Percentiles rank a stretch among this genome's conserved stretches.
Evolutionary conservation across 768 basidiomycete species (phyloP).

Genomic region (Cystobasidium tubakii): DNA sequence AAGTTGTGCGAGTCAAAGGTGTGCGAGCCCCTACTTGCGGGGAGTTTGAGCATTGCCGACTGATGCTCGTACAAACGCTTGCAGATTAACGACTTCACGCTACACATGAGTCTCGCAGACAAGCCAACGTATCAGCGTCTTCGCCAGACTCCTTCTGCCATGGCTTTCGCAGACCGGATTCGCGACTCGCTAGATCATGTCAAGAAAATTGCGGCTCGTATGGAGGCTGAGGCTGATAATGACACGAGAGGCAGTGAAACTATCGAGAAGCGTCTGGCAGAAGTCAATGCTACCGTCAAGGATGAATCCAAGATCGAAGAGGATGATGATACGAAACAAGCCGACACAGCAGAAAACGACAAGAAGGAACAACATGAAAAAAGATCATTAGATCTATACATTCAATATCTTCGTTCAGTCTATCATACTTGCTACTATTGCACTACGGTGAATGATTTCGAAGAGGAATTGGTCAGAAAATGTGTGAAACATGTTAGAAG

Average conservation of each 20-base stretch:
- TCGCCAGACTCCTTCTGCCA: conserved; percentile 73
- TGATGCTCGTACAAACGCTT: conserved; percentile 27
- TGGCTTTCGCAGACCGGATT: conserved; percentile 72
- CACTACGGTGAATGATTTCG: conserved; percentile 80
- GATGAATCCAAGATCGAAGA: background rate
- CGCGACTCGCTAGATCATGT: conserved; percentile 73
- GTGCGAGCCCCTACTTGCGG: conserved; percentile 40
- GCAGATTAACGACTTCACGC: conserved; percentile 89
- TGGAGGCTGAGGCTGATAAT: conserved; percentile 58
- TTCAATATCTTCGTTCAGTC: conserved; percentile 85
- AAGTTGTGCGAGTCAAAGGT: conserved; percentile 83
- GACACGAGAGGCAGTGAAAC: conserved; percentile 54
- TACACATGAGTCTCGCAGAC: conserved; percentile 65
- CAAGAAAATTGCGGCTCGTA: conserved; percentile 65
- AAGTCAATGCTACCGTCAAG: background rate
- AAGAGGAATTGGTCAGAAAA: conserved; percentile 90
- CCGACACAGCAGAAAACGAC: conserved; percentile 40
- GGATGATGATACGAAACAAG: conserved; percentile 49
- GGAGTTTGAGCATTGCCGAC: background rate
- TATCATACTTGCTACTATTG: conserved; percentile 98
- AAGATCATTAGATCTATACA: conserved; percentile 80
- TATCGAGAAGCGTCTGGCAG: conserved; percentile 53
- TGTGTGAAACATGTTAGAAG: conserved; percentile 81
- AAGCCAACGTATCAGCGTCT: conserved; percentile 70
- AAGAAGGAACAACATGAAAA: conserved; percentile 56